Conservation (phyloP, 768 basidiomycete genomes). For the Macrolepiota albuminosa region DNA sequence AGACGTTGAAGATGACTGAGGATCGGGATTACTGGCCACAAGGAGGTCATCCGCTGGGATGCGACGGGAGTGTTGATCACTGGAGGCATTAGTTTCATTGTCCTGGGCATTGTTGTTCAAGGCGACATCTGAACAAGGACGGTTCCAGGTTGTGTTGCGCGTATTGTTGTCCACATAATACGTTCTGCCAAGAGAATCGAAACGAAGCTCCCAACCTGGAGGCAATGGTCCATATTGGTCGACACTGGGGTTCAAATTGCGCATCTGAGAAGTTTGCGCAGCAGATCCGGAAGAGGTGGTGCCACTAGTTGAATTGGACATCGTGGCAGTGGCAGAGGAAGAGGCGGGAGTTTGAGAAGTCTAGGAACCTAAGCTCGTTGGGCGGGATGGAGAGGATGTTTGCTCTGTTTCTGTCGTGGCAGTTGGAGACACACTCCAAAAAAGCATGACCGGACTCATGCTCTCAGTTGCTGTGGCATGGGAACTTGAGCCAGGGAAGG, state of each 20-base stretch:
- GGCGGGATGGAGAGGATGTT: conserved; percentile 24
- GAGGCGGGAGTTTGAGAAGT: conserved; percentile 18
- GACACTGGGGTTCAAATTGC: conserved; percentile 91
- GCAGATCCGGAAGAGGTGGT: conserved; percentile 32
- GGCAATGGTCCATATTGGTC: conserved; percentile 94
- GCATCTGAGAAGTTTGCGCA: conserved; percentile 50
- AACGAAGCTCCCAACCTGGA: conserved; percentile 92
- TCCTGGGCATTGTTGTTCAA: conserved; percentile 69
- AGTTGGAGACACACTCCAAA: conserved; percentile 22
- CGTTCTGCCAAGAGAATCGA: conserved; percentile 91
- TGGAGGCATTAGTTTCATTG: conserved; percentile 77
- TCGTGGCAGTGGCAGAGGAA: conserved; percentile 19
- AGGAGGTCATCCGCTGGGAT: conserved; percentile 83
- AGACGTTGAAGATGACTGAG: conserved; percentile 25
- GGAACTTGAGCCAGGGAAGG: conserved; percentile 61
- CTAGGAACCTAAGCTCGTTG: conserved; percentile 19
- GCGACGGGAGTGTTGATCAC: conserved; percentile 81
- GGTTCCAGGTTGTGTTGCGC: conserved; percentile 95
- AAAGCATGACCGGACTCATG: conserved; percentile 38
- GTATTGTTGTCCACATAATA: conserved; percentile 99
- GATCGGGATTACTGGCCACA: conserved; percentile 55
- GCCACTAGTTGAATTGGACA: conserved; percentile 16
- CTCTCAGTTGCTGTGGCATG: conserved; percentile 52
- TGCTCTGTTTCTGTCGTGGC: conserved; percentile 21
- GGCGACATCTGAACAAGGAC: conserved; percentile 67